phyloP scores from a whole-genome alignment of 1,284 basidiomycete genomes.

The Pascua sp. region DNA sequence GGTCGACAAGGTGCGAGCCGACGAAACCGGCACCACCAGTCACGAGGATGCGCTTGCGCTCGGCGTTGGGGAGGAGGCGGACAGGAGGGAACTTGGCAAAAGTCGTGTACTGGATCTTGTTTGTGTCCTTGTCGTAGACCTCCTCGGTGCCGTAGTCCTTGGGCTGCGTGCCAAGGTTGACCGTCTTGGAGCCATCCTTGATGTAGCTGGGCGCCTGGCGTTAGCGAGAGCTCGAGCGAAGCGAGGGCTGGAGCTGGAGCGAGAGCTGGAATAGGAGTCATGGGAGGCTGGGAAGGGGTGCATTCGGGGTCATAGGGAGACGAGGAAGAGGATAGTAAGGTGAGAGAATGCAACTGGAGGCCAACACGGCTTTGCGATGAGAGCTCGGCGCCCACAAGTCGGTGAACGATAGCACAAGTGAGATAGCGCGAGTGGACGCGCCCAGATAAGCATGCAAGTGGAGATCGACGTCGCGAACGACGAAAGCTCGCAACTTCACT shows the following conservation, averaged over 20 bases:
- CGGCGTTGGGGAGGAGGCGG: conserved; percentile 69
- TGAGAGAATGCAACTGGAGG: no score
- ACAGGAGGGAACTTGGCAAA: conserved; percentile 88
- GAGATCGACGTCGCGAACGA: no score
- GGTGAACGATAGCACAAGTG: no score
- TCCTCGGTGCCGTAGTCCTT: conserved; percentile 71
- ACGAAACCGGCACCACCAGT: conserved; percentile 98
- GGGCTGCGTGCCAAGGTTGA: conserved; percentile 47
- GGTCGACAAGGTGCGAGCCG: conserved; percentile 93
- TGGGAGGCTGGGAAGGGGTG: no score
- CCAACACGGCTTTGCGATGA: no score
- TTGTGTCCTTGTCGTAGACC: conserved; percentile 70
- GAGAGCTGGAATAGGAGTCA: no score
- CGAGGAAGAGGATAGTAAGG: no score
- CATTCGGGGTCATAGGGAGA: no score
- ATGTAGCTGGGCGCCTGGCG: conserved; percentile 42
- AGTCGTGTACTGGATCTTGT: conserved; percentile 84
- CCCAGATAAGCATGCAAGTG: no score
- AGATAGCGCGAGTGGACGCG: no score
- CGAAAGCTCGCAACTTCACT: no score
- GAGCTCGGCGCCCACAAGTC: no score
- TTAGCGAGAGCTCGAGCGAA: background rate
- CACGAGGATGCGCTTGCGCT: conserved; percentile 77
- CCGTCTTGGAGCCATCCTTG: conserved; percentile 58
- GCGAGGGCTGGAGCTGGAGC: background rate